Conservation (phyloP, 1,139 yeast species). For the Scheffersomyces quercinus region DNA sequence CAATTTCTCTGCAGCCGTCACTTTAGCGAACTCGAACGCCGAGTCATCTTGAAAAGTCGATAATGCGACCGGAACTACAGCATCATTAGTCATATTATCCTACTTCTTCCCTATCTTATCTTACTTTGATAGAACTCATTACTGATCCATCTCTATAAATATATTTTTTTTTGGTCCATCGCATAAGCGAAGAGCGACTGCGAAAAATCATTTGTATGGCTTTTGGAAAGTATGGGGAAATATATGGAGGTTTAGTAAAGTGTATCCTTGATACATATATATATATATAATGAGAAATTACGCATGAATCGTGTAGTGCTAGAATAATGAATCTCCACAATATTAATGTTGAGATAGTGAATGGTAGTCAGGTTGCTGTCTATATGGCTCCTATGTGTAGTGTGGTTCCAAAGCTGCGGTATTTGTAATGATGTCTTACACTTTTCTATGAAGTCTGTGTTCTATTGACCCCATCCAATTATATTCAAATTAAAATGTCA, state of each 20-base stretch:
- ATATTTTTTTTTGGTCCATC: slow-evolving; percentile 1
- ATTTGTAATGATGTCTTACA: too few species aligned
- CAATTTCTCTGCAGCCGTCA: slow-evolving; percentile 13
- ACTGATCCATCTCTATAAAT: background rate
- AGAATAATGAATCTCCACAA: too few species aligned
- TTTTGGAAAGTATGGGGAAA: background rate
- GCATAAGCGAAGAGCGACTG: background rate
- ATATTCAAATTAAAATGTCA: too few species aligned
- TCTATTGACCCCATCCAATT: too few species aligned
- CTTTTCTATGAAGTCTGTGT: too few species aligned
- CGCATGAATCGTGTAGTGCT: too few species aligned
- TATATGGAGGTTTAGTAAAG: background rate
- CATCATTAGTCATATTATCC: slow-evolving; percentile 7
- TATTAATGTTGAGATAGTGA: too few species aligned
- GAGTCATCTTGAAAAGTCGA: slow-evolving; percentile 62
- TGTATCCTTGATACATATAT: background rate
- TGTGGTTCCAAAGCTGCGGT: too few species aligned
- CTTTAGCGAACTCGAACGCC: slow-evolving; percentile 45
- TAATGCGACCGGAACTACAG: slow-evolving; percentile 51
- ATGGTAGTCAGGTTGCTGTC: too few species aligned
- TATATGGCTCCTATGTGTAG: too few species aligned
- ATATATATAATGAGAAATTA: too few species aligned
- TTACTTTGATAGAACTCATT: background rate
- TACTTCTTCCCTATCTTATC: background rate
- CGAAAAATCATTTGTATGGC: background rate